phyloP scores from a whole-genome alignment of 208 protist species.

The Wallacemonas sp. region DNA sequence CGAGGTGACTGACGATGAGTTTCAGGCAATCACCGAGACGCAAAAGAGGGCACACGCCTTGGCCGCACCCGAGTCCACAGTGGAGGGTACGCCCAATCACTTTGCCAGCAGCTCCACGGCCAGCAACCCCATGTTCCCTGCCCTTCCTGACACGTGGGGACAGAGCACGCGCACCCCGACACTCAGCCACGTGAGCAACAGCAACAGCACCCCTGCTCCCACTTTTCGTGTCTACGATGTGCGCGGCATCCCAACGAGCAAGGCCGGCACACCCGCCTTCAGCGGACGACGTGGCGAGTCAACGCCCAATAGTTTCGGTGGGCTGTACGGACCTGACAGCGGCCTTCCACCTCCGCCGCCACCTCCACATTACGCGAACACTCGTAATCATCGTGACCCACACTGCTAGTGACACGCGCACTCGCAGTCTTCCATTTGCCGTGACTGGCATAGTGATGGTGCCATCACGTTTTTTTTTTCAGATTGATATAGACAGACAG shows the following conservation, averaged over 20 bases:
- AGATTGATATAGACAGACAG: too few relatives aligned
- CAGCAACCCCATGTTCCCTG: slow-evolving; percentile 23
- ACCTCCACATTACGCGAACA: slow-evolving; percentile 1
- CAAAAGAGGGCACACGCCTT: slow-evolving; percentile 27
- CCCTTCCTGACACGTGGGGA: slow-evolving; percentile 30
- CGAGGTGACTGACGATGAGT: slow-evolving; percentile 74
- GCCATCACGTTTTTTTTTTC: slow-evolving; percentile 9
- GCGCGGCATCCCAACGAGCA: slow-evolving; percentile 17
- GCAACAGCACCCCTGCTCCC: slow-evolving; percentile 16
- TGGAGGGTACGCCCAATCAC: slow-evolving; percentile 20
- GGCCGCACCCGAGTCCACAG: slow-evolving; percentile 12
- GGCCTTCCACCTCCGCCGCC: slow-evolving; percentile 15
- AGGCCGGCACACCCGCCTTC: slow-evolving; percentile 1
- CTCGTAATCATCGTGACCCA: neutral
- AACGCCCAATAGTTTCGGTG: slow-evolving; percentile 9
- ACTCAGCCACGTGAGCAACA: neutral
- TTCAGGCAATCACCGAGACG: slow-evolving; percentile 61
- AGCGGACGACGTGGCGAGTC: slow-evolving; percentile 10
- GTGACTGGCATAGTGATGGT: neutral
- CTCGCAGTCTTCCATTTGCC: too few relatives aligned
- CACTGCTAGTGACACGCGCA: slow-evolving; percentile 7
- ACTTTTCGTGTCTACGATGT: slow-evolving; percentile 52
- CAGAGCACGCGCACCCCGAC: slow-evolving; percentile 3
- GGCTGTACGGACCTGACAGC: slow-evolving; percentile 5
- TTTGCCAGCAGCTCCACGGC: slow-evolving; percentile 22